Conservation (phyloP, 257 asterid species). For the Solanum tacnaense region DNA sequence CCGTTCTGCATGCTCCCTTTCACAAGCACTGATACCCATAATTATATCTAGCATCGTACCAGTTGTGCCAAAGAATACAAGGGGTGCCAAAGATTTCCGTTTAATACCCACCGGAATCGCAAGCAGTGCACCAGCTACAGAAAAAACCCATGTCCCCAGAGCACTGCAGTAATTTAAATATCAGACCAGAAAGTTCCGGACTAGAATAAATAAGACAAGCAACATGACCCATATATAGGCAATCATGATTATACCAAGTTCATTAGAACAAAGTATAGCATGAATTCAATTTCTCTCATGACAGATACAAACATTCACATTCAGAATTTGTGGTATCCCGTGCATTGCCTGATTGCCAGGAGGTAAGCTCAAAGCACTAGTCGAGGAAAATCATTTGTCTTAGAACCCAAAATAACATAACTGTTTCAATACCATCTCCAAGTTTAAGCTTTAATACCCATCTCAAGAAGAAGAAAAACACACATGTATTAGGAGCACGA, state of each 20-base stretch:
- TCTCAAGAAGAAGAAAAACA: background rate
- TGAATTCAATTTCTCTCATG: background rate
- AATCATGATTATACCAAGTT: background rate
- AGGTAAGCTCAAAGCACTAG: background rate
- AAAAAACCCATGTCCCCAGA: slow-evolving; percentile 92
- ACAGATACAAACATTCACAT: background rate
- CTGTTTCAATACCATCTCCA: background rate
- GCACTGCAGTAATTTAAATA: slow-evolving; percentile 39
- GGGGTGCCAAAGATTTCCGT: slow-evolving; percentile 76
- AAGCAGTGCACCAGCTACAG: slow-evolving; percentile 80
- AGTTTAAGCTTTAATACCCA: background rate
- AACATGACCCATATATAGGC: background rate
- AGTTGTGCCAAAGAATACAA: slow-evolving; percentile 90
- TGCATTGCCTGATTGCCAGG: background rate
- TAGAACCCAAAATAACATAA: background rate
- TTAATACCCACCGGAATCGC: slow-evolving; percentile 95
- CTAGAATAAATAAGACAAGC: background rate
- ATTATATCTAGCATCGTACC: slow-evolving; percentile 96
- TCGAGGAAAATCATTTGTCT: background rate
- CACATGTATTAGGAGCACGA: background rate
- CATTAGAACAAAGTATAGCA: background rate
- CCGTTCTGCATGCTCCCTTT: slow-evolving; percentile 89
- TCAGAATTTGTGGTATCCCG: background rate
- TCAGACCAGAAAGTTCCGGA: background rate
- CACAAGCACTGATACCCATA: slow-evolving; percentile 86